Evolutionary conservation across 2,329 filamentous ascomycete genomes (phyloP).

Genomic region (Epichloe hybrida): DNA sequence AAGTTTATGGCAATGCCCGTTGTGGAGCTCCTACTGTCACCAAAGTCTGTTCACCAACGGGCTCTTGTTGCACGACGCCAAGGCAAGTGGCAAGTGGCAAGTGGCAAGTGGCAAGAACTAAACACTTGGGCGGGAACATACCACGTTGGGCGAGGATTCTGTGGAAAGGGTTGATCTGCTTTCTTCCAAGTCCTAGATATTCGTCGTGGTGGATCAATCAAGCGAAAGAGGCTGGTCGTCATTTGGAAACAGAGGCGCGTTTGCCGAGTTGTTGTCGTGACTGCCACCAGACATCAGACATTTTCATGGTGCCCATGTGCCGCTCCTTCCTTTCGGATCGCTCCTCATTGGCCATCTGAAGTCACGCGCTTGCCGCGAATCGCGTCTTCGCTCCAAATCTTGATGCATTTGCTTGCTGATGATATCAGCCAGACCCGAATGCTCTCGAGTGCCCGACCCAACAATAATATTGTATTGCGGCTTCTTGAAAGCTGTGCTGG

Average conservation of each 20-base stretch:
- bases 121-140: too few relatives aligned
- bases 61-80: too few relatives aligned
- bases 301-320: background rate
- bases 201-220: too few relatives aligned
- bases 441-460: background rate
- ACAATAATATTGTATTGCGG: background rate
- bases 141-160: too few relatives aligned
- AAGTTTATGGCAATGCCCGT: background rate
- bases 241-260: too few relatives aligned
- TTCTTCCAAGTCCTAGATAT: too few relatives aligned
- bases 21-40: background rate
- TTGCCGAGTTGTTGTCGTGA: too few relatives aligned
- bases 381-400: background rate
- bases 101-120: too few relatives aligned
- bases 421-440: background rate
- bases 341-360: background rate
- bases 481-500: background rate
- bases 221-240: too few relatives aligned
- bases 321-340: background rate
- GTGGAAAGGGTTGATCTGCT: too few relatives aligned
- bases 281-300: background rate
- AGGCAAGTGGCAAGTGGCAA: too few relatives aligned
- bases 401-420: background rate
- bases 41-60: background rate
- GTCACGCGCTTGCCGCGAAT: background rate